Evolutionary conservation across 345 rosid species (phyloP).

Genomic region (Brassica rapa): DNA sequence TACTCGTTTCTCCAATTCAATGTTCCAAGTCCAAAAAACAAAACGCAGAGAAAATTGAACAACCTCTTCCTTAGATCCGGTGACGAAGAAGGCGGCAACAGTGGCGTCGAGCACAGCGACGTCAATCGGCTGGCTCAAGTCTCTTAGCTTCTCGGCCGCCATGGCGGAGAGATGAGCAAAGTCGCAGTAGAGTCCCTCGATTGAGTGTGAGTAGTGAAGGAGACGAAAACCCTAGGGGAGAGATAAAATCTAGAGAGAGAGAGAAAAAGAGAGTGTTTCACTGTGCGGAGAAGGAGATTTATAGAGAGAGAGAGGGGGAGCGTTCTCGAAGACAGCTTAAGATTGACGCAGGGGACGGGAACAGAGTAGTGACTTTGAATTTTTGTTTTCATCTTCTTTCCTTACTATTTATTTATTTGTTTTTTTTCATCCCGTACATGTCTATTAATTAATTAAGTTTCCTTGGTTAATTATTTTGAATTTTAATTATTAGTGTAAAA

Average conservation of each 20-base stretch:
- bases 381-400: conserved; percentile 32
- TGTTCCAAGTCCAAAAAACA: too few relatives aligned
- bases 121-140: conserved; percentile 94
- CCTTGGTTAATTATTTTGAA: not conserved
- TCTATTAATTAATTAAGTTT: not conserved
- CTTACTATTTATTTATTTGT: not conserved
- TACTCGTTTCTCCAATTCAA: too few relatives aligned
- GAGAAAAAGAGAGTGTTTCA: conserved; percentile 19
- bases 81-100: conserved; percentile 99
- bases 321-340: conserved; percentile 65
- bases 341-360: conserved; percentile 68
- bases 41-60: conserved; percentile 16
- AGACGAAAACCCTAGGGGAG: conserved; percentile 57
- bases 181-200: conserved; percentile 26
- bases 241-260: conserved; percentile 44
- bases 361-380: conserved; percentile 39
- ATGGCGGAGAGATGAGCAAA: conserved; percentile 45
- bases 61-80: conserved; percentile 99
- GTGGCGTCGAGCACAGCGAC: conserved; percentile 91
- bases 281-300: conserved; percentile 21
- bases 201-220: conserved; percentile 40
- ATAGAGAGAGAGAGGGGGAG: conserved; percentile 26
- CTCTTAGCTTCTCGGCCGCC: conserved; percentile 97
- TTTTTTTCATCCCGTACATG: not conserved
- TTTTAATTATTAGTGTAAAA: not conserved